phyloP scores from a whole-genome alignment of 108 stramenopile species.

The Licmophora abbreviata region DNA sequence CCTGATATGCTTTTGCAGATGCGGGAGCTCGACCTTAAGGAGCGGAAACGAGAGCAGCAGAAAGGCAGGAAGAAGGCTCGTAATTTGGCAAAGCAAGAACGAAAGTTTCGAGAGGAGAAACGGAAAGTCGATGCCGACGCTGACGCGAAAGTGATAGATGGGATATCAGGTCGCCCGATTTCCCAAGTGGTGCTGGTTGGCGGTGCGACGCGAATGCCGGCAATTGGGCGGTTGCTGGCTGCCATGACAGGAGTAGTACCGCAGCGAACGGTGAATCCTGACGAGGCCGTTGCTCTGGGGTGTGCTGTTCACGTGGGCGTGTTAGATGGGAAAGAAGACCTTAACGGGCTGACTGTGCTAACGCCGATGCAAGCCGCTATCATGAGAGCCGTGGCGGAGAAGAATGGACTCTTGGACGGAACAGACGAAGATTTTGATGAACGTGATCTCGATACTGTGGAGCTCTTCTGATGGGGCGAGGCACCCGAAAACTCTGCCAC shows the following conservation, averaged over 20 bases:
- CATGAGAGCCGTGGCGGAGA: constrained; percentile 64
- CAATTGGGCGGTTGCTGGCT: constrained; percentile 60
- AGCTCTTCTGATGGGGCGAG: background rate
- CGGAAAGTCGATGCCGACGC: constrained; percentile 27
- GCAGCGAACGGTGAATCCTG: constrained; percentile 75
- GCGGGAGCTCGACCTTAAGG: constrained; percentile 38
- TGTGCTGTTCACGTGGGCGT: constrained; percentile 88
- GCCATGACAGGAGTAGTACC: constrained; percentile 67
- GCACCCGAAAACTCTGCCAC: too few species aligned
- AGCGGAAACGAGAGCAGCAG: constrained; percentile 66
- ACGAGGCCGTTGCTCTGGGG: constrained; percentile 83
- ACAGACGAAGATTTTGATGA: constrained; percentile 17
- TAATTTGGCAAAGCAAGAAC: constrained; percentile 44
- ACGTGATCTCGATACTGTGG: too few species aligned
- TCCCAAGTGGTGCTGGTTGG: constrained; percentile 80
- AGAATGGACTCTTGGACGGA: constrained; percentile 19
- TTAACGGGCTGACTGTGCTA: constrained; percentile 60
- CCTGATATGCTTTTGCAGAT: constrained; percentile 28
- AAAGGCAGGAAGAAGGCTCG: constrained; percentile 66
- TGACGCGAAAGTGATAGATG: constrained; percentile 49
- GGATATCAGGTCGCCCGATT: constrained; percentile 76
- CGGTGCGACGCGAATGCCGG: constrained; percentile 86
- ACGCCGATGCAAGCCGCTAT: constrained; percentile 84
- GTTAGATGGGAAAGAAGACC: constrained; percentile 72
- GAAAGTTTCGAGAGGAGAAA: constrained; percentile 58